Conservation (phyloP, 495 filamentous ascomycete species). For the Aspergillus campestris region DNA sequence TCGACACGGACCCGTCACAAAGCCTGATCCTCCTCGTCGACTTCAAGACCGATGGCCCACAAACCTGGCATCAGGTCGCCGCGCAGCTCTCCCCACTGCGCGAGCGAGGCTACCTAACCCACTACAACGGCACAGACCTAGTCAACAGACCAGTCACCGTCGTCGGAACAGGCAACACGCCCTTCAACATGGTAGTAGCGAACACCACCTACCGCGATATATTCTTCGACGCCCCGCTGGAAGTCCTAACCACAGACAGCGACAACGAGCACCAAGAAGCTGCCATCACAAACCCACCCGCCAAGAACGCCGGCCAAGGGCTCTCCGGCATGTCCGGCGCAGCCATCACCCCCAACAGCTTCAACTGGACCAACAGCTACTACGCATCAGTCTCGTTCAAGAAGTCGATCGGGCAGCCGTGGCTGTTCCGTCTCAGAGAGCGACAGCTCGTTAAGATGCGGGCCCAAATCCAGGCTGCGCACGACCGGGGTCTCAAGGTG, state of each 20-base stretch:
- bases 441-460: constrained; percentile 53
- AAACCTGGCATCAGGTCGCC: constrained; percentile 44
- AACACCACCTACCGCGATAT: constrained; percentile 43
- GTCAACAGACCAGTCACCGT: constrained; percentile 58
- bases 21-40: constrained; percentile 63
- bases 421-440: constrained; percentile 34
- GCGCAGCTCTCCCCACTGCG: constrained; percentile 58
- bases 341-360: constrained; percentile 29
- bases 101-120: constrained; percentile 53
- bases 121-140: constrained; percentile 42
- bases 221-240: constrained; percentile 58
- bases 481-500: constrained; percentile 58
- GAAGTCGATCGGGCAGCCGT: constrained; percentile 28
- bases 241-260: constrained; percentile 22
- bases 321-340: constrained; percentile 24
- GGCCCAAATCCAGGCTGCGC: constrained; percentile 58
- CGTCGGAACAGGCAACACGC: constrained; percentile 71
- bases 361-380: constrained; percentile 40
- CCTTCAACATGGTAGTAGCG: constrained; percentile 52
- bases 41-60: constrained; percentile 50
- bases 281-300: not conserved
- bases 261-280: constrained; percentile 10
- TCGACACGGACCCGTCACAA: constrained; percentile 47
- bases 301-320: constrained; percentile 25
- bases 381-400: constrained; percentile 39